Base-by-base conservation (phyloP, 2,329 filamentous ascomycete species). In the Claviceps sp. region DNA sequence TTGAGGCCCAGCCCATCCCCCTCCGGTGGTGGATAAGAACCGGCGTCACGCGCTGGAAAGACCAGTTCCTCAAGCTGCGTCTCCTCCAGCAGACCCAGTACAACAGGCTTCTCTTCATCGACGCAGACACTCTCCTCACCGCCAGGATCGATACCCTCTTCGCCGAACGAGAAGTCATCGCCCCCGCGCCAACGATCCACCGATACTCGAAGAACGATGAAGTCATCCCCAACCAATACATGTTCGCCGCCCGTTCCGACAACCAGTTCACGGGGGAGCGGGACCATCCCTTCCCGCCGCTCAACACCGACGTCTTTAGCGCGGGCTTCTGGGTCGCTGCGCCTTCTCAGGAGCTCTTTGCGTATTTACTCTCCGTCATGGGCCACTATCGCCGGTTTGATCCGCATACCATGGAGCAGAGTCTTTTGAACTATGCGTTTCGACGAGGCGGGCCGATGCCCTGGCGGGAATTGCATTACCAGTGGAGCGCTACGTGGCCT, bases 371-470 rank as follows among this genome's bases (percentile, higher is more conserved):
- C 48, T 61, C 58, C n/a, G 59, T 72, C 26, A 63, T 68, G 51
- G 51, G 55, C 14, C 58, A 64, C 29, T 60, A 59, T n/a, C 59
- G 61, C 26, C 62, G 65, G 14, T 72, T 72, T 55, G 61, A 68
- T 43, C 61, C 66, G 0, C 59, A 60, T 20, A 65, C 63, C 16
- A 67, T 67, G 55, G 70, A 72, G 54, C 71, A 73, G 56, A 66
- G 66, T 53, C 57, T 74, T 26, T 58, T 71, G 17, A 72, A 72
- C 56, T 72, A 73, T 55, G 71, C 67, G 2, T 69, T 70, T 54
- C 60, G 69, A 9, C 53, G 63, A 6, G 58, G 62, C 9, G 69
- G 69, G 0, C 59, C 65, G 11, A 72, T 72, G 68, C 68, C 69
- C 0, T 72, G 70, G 70, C 56, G 60, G 17, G 62, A 66, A 50